Evolutionary conservation across 345 rosid genomes (phyloP), one percentile per base, ranked within the genome.

Genomic region (Citrus cavaleriei): DNA sequence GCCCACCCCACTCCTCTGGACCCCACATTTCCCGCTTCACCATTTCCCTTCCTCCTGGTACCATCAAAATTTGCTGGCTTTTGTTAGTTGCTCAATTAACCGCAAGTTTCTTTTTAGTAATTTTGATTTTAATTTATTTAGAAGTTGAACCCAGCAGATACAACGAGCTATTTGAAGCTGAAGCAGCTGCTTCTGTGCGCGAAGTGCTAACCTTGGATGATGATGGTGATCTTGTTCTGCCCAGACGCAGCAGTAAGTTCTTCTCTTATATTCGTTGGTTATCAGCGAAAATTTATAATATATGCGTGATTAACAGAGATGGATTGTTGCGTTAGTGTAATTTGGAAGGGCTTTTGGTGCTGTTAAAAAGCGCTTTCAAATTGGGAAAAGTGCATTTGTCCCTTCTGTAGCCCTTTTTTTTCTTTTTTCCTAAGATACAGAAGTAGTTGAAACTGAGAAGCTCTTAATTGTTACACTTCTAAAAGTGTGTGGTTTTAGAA

Each of bases 191-290:
- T 70, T 70, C 67, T 54, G 58, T 34, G 61, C 78, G 55, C 28
- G 82, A 68, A 72, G 71, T 27, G 28, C 55, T 87, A 24, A n/a
- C 49, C 58, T 42, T 91, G 62, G 99, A 93, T 57, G 85, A 88
- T 85, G 99, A 95, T 81, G 99, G 98, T 25, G 99, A 95, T 73
- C 98, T 93, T 80, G 82, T 93, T 46, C 78, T 93, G 9, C 86
- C 94, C 38, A 86, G 97, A 82, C 93, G 97, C 72, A 67, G 77
- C 42, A 21, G 92, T 90, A 79, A 81, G 88, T 70, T 49, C 18
- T 55, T 22, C 21, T 2, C 1, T 63, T 60, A 27, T 4, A 42
- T 63, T 63, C 28, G 30, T 74, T 25, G 30, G 70, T 63, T 28
- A 21, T 42, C 46, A 18, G 30, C 21, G 57, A 60, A 72, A 54